Conservation (phyloP, 2,329 filamentous ascomycete species). For the Colletotrichum filicis region DNA sequence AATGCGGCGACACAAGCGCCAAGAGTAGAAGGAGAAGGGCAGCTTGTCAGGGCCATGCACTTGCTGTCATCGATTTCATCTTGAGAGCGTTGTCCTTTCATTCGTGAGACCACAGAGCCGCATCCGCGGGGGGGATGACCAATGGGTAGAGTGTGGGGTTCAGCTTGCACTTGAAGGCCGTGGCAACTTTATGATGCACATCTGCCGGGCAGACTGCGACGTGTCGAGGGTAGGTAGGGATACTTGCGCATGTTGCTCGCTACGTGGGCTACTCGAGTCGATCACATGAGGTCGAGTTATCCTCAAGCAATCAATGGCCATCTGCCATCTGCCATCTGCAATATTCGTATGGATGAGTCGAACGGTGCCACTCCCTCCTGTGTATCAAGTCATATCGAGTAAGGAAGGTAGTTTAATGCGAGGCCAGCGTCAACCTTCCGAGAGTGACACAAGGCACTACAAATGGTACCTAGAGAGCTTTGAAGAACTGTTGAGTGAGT, state of each 20-base stretch:
- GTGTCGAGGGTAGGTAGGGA: neutral
- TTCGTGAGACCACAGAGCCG: neutral
- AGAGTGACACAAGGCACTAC: neutral
- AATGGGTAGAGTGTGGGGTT: neutral
- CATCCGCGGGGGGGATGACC: neutral
- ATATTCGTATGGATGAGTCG: neutral
- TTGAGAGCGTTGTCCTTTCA: neutral
- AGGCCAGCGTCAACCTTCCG: constrained; percentile 4
- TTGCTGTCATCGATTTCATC: neutral
- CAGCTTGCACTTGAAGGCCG: neutral
- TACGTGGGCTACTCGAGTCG: neutral
- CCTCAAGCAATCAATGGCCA: neutral
- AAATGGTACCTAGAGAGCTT: neutral
- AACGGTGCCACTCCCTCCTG: neutral
- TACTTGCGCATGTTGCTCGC: neutral
- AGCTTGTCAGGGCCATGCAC: constrained; percentile 2
- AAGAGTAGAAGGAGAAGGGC: neutral
- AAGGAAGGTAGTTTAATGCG: neutral
- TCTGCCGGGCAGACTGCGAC: neutral
- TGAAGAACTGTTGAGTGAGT: neutral
- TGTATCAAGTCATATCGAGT: neutral
- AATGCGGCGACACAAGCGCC: constrained; percentile 7
- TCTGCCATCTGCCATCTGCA: too few relatives aligned
- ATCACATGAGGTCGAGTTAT: neutral
- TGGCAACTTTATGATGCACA: neutral